phyloP scores from a whole-genome alignment of 73 alveolate genomes.

The Loxodes magnus region DNA sequence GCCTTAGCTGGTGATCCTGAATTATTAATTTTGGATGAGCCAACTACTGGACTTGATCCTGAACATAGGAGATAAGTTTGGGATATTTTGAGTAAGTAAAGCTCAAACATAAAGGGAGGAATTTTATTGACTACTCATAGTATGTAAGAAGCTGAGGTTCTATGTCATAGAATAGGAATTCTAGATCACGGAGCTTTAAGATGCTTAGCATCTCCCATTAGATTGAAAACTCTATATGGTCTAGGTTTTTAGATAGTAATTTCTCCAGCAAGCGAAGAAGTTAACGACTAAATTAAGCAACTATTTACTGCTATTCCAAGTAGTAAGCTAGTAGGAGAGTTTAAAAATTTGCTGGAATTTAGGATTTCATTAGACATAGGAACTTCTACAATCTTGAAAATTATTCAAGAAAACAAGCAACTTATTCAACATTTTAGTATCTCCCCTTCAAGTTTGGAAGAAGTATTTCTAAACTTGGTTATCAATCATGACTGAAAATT shows the following conservation, averaged over 20 bases:
- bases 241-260: constrained; percentile 85
- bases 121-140: constrained; percentile 95
- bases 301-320: too few relatives aligned
- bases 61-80: constrained; percentile 92
- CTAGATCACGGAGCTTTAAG: constrained; percentile 74
- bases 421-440: too few relatives aligned
- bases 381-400: too few relatives aligned
- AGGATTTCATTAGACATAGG: too few relatives aligned
- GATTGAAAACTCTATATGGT: constrained; percentile 70
- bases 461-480: too few relatives aligned
- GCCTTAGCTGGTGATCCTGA: constrained; percentile 83
- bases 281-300: too few relatives aligned
- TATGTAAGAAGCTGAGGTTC: constrained; percentile 98
- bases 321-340: too few relatives aligned
- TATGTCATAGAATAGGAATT: constrained; percentile 89
- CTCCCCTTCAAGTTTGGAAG: too few relatives aligned
- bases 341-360: too few relatives aligned
- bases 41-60: constrained; percentile 97
- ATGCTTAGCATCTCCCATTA: constrained; percentile 81
- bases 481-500: too few relatives aligned
- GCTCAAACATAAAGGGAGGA: constrained; percentile 43
- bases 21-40: constrained; percentile 93
- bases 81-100: constrained; percentile 70
- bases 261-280: too few relatives aligned
- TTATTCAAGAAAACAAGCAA: too few relatives aligned